phyloP scores from a whole-genome alignment of 2,329 filamentous ascomycete genomes.

The Fusarium anguioides region DNA sequence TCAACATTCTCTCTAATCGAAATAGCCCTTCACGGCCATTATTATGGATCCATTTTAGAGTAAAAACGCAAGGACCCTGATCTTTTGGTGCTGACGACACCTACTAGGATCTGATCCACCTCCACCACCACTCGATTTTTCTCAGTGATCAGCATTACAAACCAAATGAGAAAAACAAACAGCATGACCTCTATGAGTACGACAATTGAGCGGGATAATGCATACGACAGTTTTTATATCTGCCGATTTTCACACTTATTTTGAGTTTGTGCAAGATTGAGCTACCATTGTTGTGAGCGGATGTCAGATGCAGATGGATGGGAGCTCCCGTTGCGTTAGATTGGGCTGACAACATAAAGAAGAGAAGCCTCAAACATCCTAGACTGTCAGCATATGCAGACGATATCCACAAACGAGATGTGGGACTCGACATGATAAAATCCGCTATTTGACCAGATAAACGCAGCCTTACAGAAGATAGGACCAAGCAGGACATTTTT shows the following conservation, averaged over 20 bases:
- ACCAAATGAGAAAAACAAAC: conserved; percentile 10
- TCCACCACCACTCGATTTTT: conserved; percentile 28
- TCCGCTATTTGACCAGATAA: neutral
- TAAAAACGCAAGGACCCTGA: conserved; percentile 27
- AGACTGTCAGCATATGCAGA: conserved; percentile 11
- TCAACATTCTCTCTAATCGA: neutral
- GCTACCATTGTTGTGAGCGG: conserved; percentile 13
- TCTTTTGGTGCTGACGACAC: conserved; percentile 42
- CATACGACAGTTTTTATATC: neutral
- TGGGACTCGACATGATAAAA: neutral
- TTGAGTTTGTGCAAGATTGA: conserved; percentile 19
- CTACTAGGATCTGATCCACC: conserved; percentile 27
- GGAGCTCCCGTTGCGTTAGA: conserved; percentile 9
- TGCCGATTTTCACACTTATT: neutral
- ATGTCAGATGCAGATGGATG: conserved; percentile 3
- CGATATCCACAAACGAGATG: neutral
- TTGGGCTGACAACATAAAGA: conserved; percentile 12
- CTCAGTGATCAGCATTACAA: conserved; percentile 18
- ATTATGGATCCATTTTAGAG: conserved; percentile 10
- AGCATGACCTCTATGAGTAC: neutral
- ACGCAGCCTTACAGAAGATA: conserved; percentile 8
- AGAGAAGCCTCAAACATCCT: neutral
- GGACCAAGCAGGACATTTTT: conserved; percentile 2
- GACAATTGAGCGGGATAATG: neutral
- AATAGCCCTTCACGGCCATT: no score